Percentiles rank a stretch among this genome's conserved stretches.
Evolutionary conservation across 169 alveolate genomes (phyloP).

Genomic region (Hepatocystis sp.): DNA sequence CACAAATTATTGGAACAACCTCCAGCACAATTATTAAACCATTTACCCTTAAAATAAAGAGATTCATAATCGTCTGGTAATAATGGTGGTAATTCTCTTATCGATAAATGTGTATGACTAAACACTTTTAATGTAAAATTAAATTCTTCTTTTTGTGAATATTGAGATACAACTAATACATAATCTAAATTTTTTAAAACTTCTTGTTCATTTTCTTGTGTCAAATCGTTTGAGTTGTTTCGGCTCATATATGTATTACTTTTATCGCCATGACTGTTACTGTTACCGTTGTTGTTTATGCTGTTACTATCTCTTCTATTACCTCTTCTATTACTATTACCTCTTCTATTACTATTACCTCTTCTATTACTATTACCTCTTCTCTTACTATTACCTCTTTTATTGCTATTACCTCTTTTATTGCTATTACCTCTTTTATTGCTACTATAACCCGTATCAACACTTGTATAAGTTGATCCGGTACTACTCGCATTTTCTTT

Average conservation of each 20-base stretch:
- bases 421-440: neutral
- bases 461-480: conserved; percentile 7
- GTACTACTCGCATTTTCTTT: neutral
- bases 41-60: conserved; percentile 76
- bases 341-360: neutral
- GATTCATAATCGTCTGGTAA: conserved; percentile 63
- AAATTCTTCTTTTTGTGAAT: conserved; percentile 81
- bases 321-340: neutral
- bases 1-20: conserved; percentile 87
- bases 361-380: neutral
- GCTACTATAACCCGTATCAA: neutral
- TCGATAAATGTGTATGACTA: conserved; percentile 72
- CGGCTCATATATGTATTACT: too few species aligned
- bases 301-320: too few species aligned
- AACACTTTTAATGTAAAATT: conserved; percentile 78
- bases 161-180: conserved; percentile 79
- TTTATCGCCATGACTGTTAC: neutral
- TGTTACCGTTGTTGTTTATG: neutral
- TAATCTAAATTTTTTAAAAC: conserved; percentile 64
- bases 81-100: conserved; percentile 78
- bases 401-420: neutral
- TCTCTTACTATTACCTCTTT: conserved; percentile 7
- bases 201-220: conserved; percentile 51
- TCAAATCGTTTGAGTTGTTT: conserved; percentile 14
- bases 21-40: conserved; percentile 82